Evolutionary conservation across 2,329 filamentous ascomycete genomes (phyloP).

Genomic region (Aspergillus bombycis): DNA sequence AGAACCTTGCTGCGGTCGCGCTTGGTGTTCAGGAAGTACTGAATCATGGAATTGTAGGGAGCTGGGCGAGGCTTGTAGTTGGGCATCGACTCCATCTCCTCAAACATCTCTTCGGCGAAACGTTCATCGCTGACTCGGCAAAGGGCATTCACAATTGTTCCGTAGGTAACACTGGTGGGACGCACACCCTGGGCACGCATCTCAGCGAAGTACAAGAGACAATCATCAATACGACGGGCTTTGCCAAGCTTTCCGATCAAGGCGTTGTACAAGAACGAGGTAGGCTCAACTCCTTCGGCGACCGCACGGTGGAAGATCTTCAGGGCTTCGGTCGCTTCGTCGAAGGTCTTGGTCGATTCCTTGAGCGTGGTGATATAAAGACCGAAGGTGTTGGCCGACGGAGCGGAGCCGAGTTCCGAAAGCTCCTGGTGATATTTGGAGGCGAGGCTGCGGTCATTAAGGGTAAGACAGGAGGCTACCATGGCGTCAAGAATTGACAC

Average conservation of each 20-base stretch:
- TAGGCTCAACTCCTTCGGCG: slow-evolving; percentile 90
- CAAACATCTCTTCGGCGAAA: slow-evolving; percentile 95
- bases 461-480: slow-evolving; percentile 86
- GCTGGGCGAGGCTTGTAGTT: slow-evolving; percentile 98
- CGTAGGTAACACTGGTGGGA: slow-evolving; percentile 96
- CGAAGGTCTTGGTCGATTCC: slow-evolving; percentile 95
- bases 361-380: slow-evolving; percentile 99
- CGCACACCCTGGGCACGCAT: slow-evolving; percentile 93
- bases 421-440: slow-evolving; percentile 90
- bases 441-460: slow-evolving; percentile 78
- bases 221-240: slow-evolving; percentile 96
- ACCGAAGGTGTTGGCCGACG: slow-evolving; percentile 96
- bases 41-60: slow-evolving; percentile 99
- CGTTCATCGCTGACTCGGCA: slow-evolving; percentile 97
- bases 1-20: slow-evolving; percentile 93
- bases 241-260: slow-evolving; percentile 98
- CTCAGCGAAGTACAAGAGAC: slow-evolving; percentile 95
- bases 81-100: slow-evolving; percentile 98
- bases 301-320: slow-evolving; percentile 96
- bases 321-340: slow-evolving; percentile 94
- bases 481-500: slow-evolving; percentile 94
- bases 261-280: slow-evolving; percentile 96
- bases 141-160: slow-evolving; percentile 95
- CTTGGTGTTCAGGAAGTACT: slow-evolving; percentile 98
- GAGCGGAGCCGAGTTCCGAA: slow-evolving; percentile 84